Base-by-base conservation (phyloP, 495 filamentous ascomycete species). In the Xylaria cubensis region DNA sequence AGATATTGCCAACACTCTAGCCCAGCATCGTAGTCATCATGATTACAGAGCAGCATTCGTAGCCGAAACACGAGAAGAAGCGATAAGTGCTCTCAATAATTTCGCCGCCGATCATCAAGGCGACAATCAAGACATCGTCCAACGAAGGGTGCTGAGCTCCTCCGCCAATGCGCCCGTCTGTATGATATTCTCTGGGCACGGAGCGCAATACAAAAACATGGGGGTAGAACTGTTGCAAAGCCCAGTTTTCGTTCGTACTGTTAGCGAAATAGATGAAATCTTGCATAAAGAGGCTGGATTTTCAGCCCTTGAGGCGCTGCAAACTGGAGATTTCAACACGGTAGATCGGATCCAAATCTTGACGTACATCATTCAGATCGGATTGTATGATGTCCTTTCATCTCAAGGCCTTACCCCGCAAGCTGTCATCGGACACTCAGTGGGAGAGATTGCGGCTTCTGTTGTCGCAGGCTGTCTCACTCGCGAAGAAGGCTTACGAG, bases 391-490 rank as follows among this genome's bases (percentile, higher is more conserved):
- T 34, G 64, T 84, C 6, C 74, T 86, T 0, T 51, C 53, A 0
- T 21, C 69, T 0, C 61, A 72, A 19, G 81, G 81, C 0, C 72
- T 87, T 13, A 36, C 13, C 0, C 76, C 80, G 34, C 7, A 55
- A 2, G 69, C 77, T 0, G 83, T 85, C 3, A 76, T 77, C 4
- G 84, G 86, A 0, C 85, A 87, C 73, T 86, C 85, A 0, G 79
- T 76, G 5, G 86, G 86, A 0, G 85, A 88, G 71, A 84, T 88
- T 36, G 84, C 77, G 8, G 84, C 85, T 24, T 84, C 85, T 0
- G 86, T 84, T 76, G 83, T 82, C n/a, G 73, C 80, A 6, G 83
- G 77, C 7, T 74, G 74, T 2, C 50, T 86, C n/a, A 80, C 79
- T 2, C 66, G 75, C 10, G 62, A 32, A 76, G 78, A 53, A 80